These are phyloP conservation scores for Euphorbia tirucalli DNA, from an alignment of 345 rosid species.

Conservation along the genomic window DNA sequence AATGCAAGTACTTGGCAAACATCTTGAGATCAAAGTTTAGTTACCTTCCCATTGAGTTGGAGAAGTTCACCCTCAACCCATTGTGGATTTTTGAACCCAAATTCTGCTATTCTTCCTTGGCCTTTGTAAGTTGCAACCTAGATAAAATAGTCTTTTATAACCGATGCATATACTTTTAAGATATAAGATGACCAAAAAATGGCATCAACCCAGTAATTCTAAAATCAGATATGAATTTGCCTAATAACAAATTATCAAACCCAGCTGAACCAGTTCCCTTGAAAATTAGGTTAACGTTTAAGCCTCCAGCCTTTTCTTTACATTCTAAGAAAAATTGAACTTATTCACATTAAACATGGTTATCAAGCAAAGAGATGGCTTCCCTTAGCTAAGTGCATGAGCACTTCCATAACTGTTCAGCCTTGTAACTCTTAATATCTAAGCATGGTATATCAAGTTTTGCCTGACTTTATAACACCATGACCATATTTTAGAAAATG, in stretches of 20 bases:
- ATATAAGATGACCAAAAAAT: background rate
- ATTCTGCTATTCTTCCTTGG: conserved; percentile 87
- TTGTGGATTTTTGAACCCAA: conserved; percentile 68
- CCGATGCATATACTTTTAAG: background rate
- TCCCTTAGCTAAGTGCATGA: background rate
- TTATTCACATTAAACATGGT: background rate
- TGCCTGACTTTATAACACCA: background rate
- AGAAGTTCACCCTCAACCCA: conserved; percentile 96
- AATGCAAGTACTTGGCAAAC: background rate
- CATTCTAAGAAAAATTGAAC: background rate
- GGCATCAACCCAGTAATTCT: background rate
- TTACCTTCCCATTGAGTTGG: conserved; percentile 84
- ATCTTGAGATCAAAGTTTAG: background rate
- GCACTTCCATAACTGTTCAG: background rate
- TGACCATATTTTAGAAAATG: background rate
- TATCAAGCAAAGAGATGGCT: background rate
- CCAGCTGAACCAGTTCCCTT: background rate
- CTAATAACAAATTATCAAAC: background rate
- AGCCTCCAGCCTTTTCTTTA: background rate
- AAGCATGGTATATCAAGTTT: background rate
- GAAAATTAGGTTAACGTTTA: background rate
- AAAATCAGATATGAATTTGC: background rate
- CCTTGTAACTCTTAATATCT: background rate
- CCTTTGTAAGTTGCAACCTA: conserved; percentile 86
- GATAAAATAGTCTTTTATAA: conserved; percentile 12